phyloP scores from a whole-genome alignment of 768 basidiomycete species.

The Panaeolus papilionaceus region DNA sequence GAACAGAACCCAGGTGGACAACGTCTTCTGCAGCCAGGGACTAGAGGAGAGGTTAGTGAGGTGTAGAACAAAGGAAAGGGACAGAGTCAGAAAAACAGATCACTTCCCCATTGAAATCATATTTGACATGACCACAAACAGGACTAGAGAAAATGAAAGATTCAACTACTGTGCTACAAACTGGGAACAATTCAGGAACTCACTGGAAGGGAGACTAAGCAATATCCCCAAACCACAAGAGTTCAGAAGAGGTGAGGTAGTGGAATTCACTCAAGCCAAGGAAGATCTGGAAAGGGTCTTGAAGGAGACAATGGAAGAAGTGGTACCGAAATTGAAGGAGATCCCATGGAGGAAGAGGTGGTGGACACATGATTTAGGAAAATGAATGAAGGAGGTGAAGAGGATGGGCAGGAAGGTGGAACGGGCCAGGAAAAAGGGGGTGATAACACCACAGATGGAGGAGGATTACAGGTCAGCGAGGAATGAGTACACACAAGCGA shows the following conservation, averaged over 20 bases:
- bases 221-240: neutral
- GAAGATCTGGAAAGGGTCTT: slow-evolving; percentile 15
- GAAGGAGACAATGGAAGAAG: slow-evolving; percentile 7
- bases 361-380: slow-evolving; percentile 30
- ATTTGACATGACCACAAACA: slow-evolving; percentile 28
- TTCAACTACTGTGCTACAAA: slow-evolving; percentile 21
- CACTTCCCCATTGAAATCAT: slow-evolving; percentile 41
- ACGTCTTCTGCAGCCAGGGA: slow-evolving; percentile 39
- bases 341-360: slow-evolving; percentile 25
- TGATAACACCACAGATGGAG: slow-evolving; percentile 24
- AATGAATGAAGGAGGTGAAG: slow-evolving; percentile 22
- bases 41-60: slow-evolving; percentile 25
- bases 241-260: neutral
- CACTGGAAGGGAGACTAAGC: slow-evolving; percentile 18
- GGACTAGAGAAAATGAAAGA: neutral
- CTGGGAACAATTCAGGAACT: slow-evolving; percentile 35
- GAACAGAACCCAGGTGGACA: slow-evolving; percentile 45
- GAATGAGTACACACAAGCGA: slow-evolving; percentile 25
- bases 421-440: neutral
- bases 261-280: neutral
- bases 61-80: slow-evolving; percentile 31
- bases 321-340: slow-evolving; percentile 17
- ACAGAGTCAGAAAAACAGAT: slow-evolving; percentile 34
- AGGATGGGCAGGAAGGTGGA: slow-evolving; percentile 20
- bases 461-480: slow-evolving; percentile 23